These are phyloP conservation scores for Euphorbia tirucalli DNA, from an alignment of 345 rosid genomes.

Conservation along the genomic window DNA sequence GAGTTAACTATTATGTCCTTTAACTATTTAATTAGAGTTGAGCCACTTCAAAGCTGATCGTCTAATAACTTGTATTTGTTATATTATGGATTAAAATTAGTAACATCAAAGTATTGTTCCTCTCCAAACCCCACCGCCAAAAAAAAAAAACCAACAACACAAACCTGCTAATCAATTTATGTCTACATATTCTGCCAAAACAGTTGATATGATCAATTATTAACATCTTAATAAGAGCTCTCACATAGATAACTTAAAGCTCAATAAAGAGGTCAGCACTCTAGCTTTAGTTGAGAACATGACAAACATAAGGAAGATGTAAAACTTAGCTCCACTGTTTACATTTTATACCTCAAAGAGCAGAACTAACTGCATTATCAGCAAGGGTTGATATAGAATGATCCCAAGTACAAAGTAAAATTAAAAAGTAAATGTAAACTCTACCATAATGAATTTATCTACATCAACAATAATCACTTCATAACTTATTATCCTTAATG, in stretches of 20 bases:
- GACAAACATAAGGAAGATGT: neutral
- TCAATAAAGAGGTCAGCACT: neutral
- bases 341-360: neutral
- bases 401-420: no score
- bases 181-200: neutral
- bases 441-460: neutral
- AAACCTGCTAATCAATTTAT: neutral
- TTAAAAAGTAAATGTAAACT: neutral
- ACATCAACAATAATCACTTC: neutral
- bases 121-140: neutral
- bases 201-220: neutral
- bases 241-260: neutral
- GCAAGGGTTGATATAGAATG: no score
- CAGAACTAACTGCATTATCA: neutral
- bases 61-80: neutral
- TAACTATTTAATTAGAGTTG: neutral
- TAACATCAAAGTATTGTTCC: neutral
- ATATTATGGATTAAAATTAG: neutral
- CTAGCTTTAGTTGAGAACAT: neutral
- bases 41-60: neutral
- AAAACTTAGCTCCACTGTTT: neutral
- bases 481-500: neutral
- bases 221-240: neutral
- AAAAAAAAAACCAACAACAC: neutral
- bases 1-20: neutral